Conservation (phyloP, 2,329 filamentous ascomycete species). For the Ilyonectria robusta region DNA sequence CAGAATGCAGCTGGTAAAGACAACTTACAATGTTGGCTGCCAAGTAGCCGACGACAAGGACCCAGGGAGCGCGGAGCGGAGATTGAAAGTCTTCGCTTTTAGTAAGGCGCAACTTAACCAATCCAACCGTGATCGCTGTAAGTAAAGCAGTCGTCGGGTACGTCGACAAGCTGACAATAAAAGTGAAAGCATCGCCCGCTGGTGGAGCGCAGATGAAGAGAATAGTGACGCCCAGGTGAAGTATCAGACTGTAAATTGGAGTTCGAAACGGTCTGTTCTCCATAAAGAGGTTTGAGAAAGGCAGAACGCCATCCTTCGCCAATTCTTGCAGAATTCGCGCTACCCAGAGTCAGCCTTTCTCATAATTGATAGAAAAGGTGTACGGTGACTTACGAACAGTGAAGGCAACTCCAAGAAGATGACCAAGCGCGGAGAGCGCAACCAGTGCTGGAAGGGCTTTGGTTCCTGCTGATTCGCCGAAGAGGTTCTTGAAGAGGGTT, state of each 20-base stretch:
- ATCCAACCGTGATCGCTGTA: constrained; percentile 34
- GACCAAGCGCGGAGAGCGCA: constrained; percentile 29
- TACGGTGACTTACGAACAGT: constrained; percentile 21
- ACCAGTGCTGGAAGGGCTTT: constrained; percentile 29
- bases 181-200: constrained; percentile 43
- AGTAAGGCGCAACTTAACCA: constrained; percentile 40
- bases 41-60: constrained; percentile 26
- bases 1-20: background rate
- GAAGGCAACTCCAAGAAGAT: constrained; percentile 32
- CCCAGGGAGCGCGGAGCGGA: constrained; percentile 37
- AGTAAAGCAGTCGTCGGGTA: constrained; percentile 39
- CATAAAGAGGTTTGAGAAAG: constrained; percentile 45
- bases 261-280: constrained; percentile 45
- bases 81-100: constrained; percentile 35
- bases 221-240: constrained; percentile 41
- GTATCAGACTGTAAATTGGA: constrained; percentile 36
- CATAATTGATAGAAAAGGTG: too few species aligned
- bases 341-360: background rate
- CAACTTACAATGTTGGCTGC: constrained; percentile 24
- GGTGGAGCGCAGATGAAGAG: constrained; percentile 44
- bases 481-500: constrained; percentile 28
- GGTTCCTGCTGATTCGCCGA: constrained; percentile 27
- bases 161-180: constrained; percentile 39
- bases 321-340: constrained; percentile 42
- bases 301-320: constrained; percentile 36